Base-by-base conservation (phyloP, 2,329 filamentous ascomycete genomes). In the Trichoderma harzianum region DNA sequence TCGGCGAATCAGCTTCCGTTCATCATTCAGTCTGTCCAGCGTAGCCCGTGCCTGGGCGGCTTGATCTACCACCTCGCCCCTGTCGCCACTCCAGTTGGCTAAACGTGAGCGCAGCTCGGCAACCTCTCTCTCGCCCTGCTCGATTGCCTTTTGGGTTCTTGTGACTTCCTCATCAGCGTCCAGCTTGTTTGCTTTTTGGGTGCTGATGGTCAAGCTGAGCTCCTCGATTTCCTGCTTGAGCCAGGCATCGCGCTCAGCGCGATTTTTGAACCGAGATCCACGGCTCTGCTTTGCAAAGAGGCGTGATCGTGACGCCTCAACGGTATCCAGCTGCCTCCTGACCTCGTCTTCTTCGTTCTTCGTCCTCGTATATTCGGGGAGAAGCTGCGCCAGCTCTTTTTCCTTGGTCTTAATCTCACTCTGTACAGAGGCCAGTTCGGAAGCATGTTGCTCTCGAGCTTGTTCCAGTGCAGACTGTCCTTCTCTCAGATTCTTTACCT, bases 251-350 rank as follows among this genome's bases (percentile, higher is more conserved):
- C 97, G 91, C 79, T 98, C 94, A 10, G 89, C 88, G 84, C 97
- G 97, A 80, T 90, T 97, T 78, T 88, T 92, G 81, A 97, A 99
- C 74, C 94, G 92, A 21, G 92, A 92, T 75, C 92, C 94, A 60
- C 95, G 91, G 57, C 92, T 94, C 82, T 99, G 95, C 81, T 99
- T 99, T 65, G 93, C 93, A 78, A 97, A 93, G 8, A 99, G 87
- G 47, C 95, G 91, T 74, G 92, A 90, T 55, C 93, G 88, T 6
- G 89, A 87, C 8, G 91, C 91, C 77, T 97, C 92, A 0, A 92
- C 92, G 64, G 92, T 86, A 61, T 94, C 92, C 12, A 98, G 86
- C 72, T 92, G 89, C 70, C 91, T 86, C 77, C 91, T 91, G 32
- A 93, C 85, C 18, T 89, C 87, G 18, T 87, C 86, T 79, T 98